A percentile compares a stretch with the other conserved stretches of the same genome.
phyloP scores from a whole-genome alignment of 176 grass and related monocot species.

The Zoysia japonica region DNA sequence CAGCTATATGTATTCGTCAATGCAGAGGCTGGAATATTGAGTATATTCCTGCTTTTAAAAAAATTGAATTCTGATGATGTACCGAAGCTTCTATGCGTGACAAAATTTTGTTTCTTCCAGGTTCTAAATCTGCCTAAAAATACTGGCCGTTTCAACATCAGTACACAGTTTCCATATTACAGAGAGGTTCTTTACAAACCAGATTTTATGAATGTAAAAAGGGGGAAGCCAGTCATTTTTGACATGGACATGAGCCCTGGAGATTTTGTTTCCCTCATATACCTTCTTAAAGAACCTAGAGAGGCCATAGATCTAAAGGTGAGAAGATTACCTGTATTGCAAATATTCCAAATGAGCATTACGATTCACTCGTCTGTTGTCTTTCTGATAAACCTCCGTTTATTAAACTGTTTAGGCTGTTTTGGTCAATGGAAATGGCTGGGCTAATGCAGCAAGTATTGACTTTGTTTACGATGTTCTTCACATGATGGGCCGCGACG shows the following conservation, averaged over 20 bases:
- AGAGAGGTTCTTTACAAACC: slow-evolving; percentile 65
- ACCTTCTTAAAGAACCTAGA: slow-evolving; percentile 73
- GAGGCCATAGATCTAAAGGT: slow-evolving; percentile 80
- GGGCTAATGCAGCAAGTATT: slow-evolving; percentile 77
- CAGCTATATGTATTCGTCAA: too few species aligned
- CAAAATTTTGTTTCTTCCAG: slow-evolving; percentile 36
- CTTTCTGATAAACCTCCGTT: neutral
- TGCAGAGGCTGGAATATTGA: too few species aligned
- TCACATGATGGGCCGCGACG: slow-evolving; percentile 96
- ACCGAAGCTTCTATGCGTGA: neutral
- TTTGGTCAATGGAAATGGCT: slow-evolving; percentile 72
- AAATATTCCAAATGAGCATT: neutral
- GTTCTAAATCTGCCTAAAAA: slow-evolving; percentile 56
- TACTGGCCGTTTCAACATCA: slow-evolving; percentile 70
- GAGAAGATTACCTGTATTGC: neutral
- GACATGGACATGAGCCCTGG: slow-evolving; percentile 98
- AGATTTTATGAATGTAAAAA: slow-evolving; percentile 41
- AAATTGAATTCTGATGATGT: neutral
- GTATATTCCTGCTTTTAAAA: too few species aligned
- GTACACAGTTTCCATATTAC: slow-evolving; percentile 73
- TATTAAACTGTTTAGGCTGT: slow-evolving; percentile 53
- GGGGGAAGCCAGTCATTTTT: slow-evolving; percentile 68
- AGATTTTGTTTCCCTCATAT: slow-evolving; percentile 87
- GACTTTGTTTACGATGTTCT: slow-evolving; percentile 85
- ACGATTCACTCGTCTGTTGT: neutral